Evolutionary conservation across 176 grass and related monocot genomes (phyloP).

Genomic region (Metroxylon sagu): DNA sequence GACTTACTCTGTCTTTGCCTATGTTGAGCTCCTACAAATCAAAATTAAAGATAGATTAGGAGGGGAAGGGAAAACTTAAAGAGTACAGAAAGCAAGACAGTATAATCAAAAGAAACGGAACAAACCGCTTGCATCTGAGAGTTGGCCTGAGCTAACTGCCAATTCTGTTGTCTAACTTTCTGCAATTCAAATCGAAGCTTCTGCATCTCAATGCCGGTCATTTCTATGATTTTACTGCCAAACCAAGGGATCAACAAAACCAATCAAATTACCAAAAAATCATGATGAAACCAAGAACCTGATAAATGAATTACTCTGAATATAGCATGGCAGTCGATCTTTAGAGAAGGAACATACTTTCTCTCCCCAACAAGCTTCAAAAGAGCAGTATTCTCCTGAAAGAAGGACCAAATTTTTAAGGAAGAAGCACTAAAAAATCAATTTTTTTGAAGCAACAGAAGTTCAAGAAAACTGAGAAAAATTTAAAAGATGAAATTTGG

Average conservation of each 20-base stretch:
- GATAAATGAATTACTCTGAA: too few species aligned
- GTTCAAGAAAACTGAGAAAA: background rate
- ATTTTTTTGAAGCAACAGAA: background rate
- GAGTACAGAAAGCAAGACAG: background rate
- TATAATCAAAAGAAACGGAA: slow-evolving; percentile 3
- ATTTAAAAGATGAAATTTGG: background rate
- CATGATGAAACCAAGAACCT: too few species aligned
- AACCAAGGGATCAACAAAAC: background rate
- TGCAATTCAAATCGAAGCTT: slow-evolving; percentile 20
- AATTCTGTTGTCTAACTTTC: slow-evolving; percentile 24
- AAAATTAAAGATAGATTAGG: background rate
- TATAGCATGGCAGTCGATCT: background rate
- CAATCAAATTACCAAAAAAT: background rate
- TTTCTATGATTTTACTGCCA: slow-evolving; percentile 28
- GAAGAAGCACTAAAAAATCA: background rate
- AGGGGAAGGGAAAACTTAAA: background rate
- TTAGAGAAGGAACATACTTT: slow-evolving; percentile 23
- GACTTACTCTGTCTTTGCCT: slow-evolving; percentile 41
- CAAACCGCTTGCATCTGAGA: slow-evolving; percentile 33
- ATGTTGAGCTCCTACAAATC: slow-evolving; percentile 41
- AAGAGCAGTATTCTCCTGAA: slow-evolving; percentile 38
- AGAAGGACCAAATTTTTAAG: background rate
- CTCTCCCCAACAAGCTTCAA: slow-evolving; percentile 27
- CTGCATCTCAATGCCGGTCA: slow-evolving; percentile 32
- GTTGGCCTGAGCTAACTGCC: slow-evolving; percentile 38